phyloP scores from a whole-genome alignment of 139 green algal genomes.

The Desmodesmus armatus region DNA sequence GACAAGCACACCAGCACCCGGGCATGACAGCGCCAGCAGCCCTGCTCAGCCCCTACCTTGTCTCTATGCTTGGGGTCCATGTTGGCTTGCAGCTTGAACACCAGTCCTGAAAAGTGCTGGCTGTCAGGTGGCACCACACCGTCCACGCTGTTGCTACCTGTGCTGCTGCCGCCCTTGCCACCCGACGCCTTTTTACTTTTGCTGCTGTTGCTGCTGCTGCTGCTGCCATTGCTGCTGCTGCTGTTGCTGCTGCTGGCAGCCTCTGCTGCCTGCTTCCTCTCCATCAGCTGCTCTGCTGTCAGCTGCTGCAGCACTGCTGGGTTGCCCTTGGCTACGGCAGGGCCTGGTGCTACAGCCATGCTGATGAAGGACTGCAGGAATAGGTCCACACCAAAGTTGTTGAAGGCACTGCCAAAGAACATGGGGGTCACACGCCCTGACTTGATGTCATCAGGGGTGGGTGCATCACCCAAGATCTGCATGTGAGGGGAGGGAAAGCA shows the following conservation, averaged over 20 bases:
- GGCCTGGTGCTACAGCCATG: conserved; percentile 36
- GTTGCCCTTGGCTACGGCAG: conserved; percentile 29
- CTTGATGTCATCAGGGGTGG: conserved; percentile 72
- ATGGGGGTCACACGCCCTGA: conserved; percentile 71
- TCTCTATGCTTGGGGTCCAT: conserved; percentile 86
- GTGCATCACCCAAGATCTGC: conserved; percentile 69
- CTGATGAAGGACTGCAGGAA: conserved; percentile 78
- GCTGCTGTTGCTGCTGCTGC: conserved; percentile 23
- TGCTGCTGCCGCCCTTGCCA: not conserved
- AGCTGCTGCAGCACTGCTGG: conserved; percentile 26
- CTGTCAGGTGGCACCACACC: conserved; percentile 20
- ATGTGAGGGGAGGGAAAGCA: not conserved
- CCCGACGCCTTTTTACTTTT: not conserved
- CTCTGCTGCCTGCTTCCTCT: no score
- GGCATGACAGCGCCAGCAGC: no score
- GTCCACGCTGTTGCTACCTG: conserved; percentile 14
- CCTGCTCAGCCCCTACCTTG: no score
- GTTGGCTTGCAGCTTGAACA: conserved; percentile 88
- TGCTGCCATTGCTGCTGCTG: not conserved
- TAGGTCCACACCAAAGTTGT: conserved; percentile 86
- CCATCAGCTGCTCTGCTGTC: no score
- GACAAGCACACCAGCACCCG: no score
- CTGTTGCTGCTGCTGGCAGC: conserved; percentile 19
- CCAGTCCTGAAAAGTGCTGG: conserved; percentile 51
- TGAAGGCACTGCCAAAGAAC: conserved; percentile 83